Base-by-base conservation (phyloP, 1,284 basidiomycete species). In the Puccinia polysora region DNA sequence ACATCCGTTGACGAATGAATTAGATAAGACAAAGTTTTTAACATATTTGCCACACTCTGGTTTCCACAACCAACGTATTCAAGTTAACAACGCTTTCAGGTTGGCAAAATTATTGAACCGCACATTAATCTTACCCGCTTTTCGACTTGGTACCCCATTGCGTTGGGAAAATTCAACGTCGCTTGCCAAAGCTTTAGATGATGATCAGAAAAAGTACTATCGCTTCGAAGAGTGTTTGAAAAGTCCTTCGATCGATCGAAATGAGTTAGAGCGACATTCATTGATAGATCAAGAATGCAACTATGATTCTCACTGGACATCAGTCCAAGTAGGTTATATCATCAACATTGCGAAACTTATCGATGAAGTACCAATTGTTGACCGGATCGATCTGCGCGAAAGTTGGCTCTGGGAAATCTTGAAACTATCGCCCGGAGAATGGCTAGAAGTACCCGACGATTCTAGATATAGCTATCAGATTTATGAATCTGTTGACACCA, bases 31-130 rank as follows among this genome's bases (percentile, higher is more conserved):
- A 36, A 73, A 63, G 40, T 76, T 67, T 55, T 68, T 76, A 56
- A 72, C 74, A 18, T 76, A 75, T 67, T 73, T 75, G 8, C 73
- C 77, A 7, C 77, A 77, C 60, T 75, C 75, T 43, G 88, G 89
- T 2, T 88, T 89, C 75, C 88, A 90, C 80, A 91, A 90, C 78
- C 89, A 91, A 80, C 86, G 89, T 43, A 89, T 91, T 74, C 86
- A 88, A 30, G 83, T 91, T 73, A 88, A 90, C 79, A 91, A 91
- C 76, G 88, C 88, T 12, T 83, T 90, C 36, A 82, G 86, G 14
- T 83, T 90, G 65, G 83, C 89, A 7, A 82, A 81, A 74, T 78
- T 88, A 34, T 83, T 89, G 65, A 87, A 88, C 79, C 87, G 88
- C 69, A 90, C 88, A 10, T 81, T 90, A 43, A 83, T 90, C 73